A percentile compares a stretch with the other conserved stretches of the same genome.
Conservation (phyloP, 2,329 filamentous ascomycete species). For the Venturia carpophila region DNA sequence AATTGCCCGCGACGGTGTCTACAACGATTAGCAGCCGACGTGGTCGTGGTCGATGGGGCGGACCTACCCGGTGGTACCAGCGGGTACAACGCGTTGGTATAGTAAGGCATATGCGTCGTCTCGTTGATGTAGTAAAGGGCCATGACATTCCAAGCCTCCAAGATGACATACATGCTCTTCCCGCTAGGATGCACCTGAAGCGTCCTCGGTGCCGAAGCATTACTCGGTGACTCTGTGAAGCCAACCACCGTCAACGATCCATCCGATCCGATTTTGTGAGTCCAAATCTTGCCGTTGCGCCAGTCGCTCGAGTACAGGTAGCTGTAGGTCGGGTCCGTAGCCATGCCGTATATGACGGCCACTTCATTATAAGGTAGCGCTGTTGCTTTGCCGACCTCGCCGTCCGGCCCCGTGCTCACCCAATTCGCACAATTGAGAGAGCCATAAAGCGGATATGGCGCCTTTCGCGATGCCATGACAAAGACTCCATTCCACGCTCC, state of each 20-base stretch:
- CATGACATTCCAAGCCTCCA: constrained; percentile 78
- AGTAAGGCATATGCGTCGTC: constrained; percentile 64
- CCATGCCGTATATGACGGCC: constrained; percentile 73
- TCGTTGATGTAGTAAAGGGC: constrained; percentile 76
- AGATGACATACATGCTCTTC: constrained; percentile 73
- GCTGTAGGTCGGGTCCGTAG: constrained; percentile 64
- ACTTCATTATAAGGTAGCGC: constrained; percentile 54
- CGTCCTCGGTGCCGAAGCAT: constrained; percentile 76
- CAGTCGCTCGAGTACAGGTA: constrained; percentile 76
- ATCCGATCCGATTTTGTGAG: constrained; percentile 59
- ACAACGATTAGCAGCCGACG: neutral
- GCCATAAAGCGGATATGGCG: constrained; percentile 15
- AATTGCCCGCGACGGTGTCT: constrained; percentile 10
- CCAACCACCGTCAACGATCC: constrained; percentile 64
- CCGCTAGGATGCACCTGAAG: constrained; percentile 74
- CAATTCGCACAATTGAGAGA: constrained; percentile 10
- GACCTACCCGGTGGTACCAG: constrained; percentile 55
- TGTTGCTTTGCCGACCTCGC: constrained; percentile 14
- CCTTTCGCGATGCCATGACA: constrained; percentile 13
- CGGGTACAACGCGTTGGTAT: constrained; percentile 68
- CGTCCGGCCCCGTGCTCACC: neutral
- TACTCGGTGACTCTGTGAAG: constrained; percentile 60
- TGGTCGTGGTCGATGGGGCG: neutral
- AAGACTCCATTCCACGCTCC: constrained; percentile 6
- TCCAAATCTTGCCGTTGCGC: constrained; percentile 73